Base-by-base conservation (phyloP, 768 basidiomycete genomes). In the Hypsizygus marmoreus region DNA sequence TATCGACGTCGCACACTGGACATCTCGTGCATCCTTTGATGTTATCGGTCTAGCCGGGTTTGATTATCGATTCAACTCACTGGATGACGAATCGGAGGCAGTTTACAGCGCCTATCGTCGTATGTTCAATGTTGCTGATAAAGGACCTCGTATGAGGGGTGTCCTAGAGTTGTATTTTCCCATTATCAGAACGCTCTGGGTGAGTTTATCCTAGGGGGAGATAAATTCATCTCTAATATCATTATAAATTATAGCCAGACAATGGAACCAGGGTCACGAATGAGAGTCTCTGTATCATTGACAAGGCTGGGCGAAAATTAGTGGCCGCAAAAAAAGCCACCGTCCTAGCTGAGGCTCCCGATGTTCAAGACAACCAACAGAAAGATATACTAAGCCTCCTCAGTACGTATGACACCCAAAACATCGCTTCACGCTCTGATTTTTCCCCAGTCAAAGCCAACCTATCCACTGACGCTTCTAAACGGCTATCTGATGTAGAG, bases 1-100 rank as follows among this genome's bases (percentile, higher is more conserved):
- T 5, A 59, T 85, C 41, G 80, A 85, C 49, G 67, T 82, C 16
- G 64, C 72, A 17, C 73, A 75, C 45, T 85, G 80, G 77, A 57
- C 82, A n/a, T 78, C 78, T 10, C 76, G 82, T 20, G 75, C 77
- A 0, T 76, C 82, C 1, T 79, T 86, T 45, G 84, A 86, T 51
- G 72, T 82, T 9, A 81, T 86, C 37, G 84, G 82, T 8, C 65
- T 82, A 7, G 75, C 82, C 4, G 77, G 75, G 4, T 77, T 82
- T 28, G 71, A 76, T 49, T 77, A 80, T 48, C 62, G 72, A 24
- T 82, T 82, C 58, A 64, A 73, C 31, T 67, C 79, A 2, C 55
- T 82, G 2, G 62, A 72, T 37, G 71, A 74, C 40, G 77, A 80
- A 54, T 67, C 72, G 0, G 75, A 77, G 47, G 64, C 68, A 43